A percentile compares a stretch with the other conserved stretches of the same genome.
Evolutionary conservation across 371 early-diverging fungal genomes (phyloP).

Genomic region (Apophysomyces trapeziformis): DNA sequence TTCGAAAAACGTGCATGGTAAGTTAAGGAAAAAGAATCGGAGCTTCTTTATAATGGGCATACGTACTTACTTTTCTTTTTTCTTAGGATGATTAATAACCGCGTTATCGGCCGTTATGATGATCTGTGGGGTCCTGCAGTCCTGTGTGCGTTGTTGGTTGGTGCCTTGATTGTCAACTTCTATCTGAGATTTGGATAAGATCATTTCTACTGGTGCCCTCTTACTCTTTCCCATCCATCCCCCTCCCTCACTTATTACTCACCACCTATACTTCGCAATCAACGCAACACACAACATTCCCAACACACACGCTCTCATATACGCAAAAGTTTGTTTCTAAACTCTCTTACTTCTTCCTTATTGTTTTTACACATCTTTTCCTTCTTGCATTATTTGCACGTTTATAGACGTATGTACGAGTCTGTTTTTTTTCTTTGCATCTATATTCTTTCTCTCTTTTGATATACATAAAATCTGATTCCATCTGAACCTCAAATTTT

Average conservation of each 20-base stretch:
- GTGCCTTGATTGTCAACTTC: conserved; percentile 38
- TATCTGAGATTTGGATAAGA: conserved; percentile 24
- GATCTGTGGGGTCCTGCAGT: conserved; percentile 71
- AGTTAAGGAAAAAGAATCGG: neutral
- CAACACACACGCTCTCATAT: no score
- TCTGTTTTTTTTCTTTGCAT: neutral
- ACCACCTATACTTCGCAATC: neutral
- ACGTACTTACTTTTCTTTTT: conserved; percentile 27
- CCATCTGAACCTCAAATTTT: no score
- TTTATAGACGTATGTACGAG: neutral
- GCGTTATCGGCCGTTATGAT: conserved; percentile 58
- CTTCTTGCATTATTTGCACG: neutral
- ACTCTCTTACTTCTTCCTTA: neutral
- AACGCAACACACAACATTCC: no score
- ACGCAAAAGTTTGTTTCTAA: neutral
- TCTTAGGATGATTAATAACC: conserved; percentile 57
- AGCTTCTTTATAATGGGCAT: conserved; percentile 26
- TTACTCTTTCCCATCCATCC: neutral
- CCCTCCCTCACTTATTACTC: neutral
- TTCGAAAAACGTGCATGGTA: conserved; percentile 85
- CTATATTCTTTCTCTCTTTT: neutral
- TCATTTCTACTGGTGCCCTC: neutral
- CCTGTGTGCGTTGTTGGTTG: conserved; percentile 78
- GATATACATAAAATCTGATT: no score
- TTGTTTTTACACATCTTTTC: neutral